Evolutionary conservation across 805 yeast species (phyloP), one percentile per base, ranked within the genome.

Genomic region (Cyberlindnera samutprakarnensis): DNA sequence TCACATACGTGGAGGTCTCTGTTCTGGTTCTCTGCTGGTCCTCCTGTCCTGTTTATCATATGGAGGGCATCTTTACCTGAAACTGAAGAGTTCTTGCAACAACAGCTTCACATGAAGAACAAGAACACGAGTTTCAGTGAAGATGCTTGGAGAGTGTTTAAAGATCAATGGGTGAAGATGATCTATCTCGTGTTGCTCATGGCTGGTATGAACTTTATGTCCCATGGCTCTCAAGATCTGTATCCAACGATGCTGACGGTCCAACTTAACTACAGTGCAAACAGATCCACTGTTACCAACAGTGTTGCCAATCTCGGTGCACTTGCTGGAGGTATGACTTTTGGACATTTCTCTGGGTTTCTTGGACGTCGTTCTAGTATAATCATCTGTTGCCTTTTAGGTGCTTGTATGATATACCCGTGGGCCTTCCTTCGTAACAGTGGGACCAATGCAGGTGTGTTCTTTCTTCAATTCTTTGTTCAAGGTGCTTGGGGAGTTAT

Each of bases 401-500:
- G 81, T 33, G 80, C 79, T 41, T 75, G 75, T 2, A 53, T 75
- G 44, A 65, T 75, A 33, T 77, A 77, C 45, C 83, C 83, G 42
- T 72, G 78, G 74, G 77, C 75, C 1, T 72, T 64, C 54, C 47
- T 70, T 46, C 27, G 64, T 53, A 53, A 54, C 21, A 56, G 59
- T 23, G 76, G 66, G 13, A 66, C 71, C 36, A 68, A 69, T 42
- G 78, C 77, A 0, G 78, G 77, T 39, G 80, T 59, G 1, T 75
- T 75, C 51, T 74, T 72, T 57, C 54, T 75, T 37, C 82, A 75
- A 48, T 70, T 70, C 48, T 71, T 68, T 38, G 81, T 77, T 32
- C 81, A 75, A 56, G 83, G 83, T 46, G 74, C 77, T 18, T 77
- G 80, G 78, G 83, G 83, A 44, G 75, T 74, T 25, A 62, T 70